Conservation (phyloP, 257 asterid genomes). For the Solanum arcanum region DNA sequence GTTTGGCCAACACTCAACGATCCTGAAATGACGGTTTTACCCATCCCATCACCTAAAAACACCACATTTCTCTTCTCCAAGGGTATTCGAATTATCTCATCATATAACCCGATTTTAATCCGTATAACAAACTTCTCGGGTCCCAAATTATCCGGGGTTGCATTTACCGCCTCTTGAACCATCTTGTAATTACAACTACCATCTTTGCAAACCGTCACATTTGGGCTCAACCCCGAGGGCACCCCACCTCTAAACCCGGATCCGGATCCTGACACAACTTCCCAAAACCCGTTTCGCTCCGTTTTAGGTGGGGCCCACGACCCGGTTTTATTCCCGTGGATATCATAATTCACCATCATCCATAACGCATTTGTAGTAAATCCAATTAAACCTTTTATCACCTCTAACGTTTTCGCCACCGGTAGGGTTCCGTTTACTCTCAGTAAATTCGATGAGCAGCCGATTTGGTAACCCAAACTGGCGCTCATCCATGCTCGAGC, state of each 20-base stretch:
- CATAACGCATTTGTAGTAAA: neutral
- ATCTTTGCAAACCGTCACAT: neutral
- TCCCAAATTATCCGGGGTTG: neutral
- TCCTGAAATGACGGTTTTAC: neutral
- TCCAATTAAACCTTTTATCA: neutral
- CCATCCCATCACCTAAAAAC: constrained; percentile 1
- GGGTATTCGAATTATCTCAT: neutral
- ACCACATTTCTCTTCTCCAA: neutral
- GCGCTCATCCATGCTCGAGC: constrained; percentile 10
- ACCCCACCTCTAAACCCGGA: neutral
- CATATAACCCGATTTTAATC: neutral
- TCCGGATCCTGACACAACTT: neutral
- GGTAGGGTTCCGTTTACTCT: neutral
- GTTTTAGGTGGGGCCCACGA: constrained; percentile 6
- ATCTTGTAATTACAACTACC: neutral
- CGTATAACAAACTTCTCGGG: neutral
- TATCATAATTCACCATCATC: neutral
- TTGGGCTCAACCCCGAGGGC: neutral
- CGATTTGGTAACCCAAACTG: neutral
- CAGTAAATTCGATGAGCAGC: neutral
- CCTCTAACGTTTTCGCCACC: neutral
- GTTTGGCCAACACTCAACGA: neutral
- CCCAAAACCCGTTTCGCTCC: constrained; percentile 6
- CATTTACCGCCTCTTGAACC: constrained; percentile 5
- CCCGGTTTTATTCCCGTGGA: neutral